Evolutionary conservation across 164 flowering plant genomes (phyloP).

Genomic region (Chloranthus sessilifolius): DNA sequence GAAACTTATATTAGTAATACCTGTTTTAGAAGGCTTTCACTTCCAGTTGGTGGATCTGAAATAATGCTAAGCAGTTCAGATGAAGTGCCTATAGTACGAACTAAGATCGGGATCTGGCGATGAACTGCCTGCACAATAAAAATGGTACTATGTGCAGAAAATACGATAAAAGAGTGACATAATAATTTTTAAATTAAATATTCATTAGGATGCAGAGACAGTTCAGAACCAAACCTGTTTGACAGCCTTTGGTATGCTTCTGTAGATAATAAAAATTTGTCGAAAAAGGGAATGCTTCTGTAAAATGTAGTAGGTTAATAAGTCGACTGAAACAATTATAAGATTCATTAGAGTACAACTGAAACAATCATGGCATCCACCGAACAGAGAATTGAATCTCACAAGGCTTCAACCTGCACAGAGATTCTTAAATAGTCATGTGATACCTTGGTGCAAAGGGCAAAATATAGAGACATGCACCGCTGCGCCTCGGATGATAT

Average conservation of each 20-base stretch:
- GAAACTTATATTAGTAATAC: slow-evolving; percentile 26
- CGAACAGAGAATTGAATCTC: background rate
- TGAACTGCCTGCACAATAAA: slow-evolving; percentile 69
- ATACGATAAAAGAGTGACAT: no score
- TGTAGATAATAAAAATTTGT: slow-evolving; percentile 66
- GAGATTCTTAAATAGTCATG: no score
- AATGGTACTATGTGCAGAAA: background rate
- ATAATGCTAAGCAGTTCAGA: slow-evolving; percentile 73
- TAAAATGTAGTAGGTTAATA: slow-evolving; percentile 6
- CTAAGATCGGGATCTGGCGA: slow-evolving; percentile 80
- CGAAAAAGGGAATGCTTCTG: slow-evolving; percentile 91
- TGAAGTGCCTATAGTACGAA: slow-evolving; percentile 89
- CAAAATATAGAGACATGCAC: slow-evolving; percentile 90
- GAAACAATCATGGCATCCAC: background rate
- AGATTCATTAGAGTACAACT: no score
- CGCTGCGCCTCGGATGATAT: slow-evolving; percentile 63
- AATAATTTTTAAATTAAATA: no score
- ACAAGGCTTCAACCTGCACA: no score
- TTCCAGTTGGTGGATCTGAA: slow-evolving; percentile 87
- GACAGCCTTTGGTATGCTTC: slow-evolving; percentile 48
- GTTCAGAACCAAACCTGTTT: slow-evolving; percentile 52
- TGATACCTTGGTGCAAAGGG: slow-evolving; percentile 89
- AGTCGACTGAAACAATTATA: slow-evolving; percentile 1
- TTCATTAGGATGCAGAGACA: no score
- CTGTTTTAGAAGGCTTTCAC: slow-evolving; percentile 78